Evolutionary conservation across 352 stramenopile genomes (phyloP).

Genomic region (Phytophthora nicotianae): DNA sequence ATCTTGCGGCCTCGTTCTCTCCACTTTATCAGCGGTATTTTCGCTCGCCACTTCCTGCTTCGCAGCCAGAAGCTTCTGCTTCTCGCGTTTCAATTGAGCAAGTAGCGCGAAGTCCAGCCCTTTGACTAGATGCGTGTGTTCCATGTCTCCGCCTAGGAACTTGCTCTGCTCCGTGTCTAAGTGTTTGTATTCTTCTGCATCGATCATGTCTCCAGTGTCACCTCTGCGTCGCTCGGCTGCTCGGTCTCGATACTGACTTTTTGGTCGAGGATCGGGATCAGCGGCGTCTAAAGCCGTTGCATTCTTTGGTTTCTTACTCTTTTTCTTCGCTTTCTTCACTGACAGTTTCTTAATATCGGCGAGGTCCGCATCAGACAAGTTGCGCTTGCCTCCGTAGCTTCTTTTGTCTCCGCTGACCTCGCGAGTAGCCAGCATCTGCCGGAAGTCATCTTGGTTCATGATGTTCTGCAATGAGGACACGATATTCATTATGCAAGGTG

Average conservation of each 20-base stretch:
- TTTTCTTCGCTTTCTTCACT: constrained; percentile 68
- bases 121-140: constrained; percentile 91
- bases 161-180: constrained; percentile 82
- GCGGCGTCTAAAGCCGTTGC: constrained; percentile 7
- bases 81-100: constrained; percentile 84
- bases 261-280: not conserved
- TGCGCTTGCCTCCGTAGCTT: constrained; percentile 58
- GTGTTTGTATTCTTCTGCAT: constrained; percentile 56
- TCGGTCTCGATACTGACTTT: constrained; percentile 60
- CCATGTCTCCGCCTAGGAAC: constrained; percentile 80
- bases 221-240: constrained; percentile 66
- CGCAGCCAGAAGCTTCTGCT: constrained; percentile 52
- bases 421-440: constrained; percentile 52
- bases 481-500: constrained; percentile 6
- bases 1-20: constrained; percentile 11
- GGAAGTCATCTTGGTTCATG: constrained; percentile 87
- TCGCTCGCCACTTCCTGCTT: constrained; percentile 28
- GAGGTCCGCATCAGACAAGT: constrained; percentile 58
- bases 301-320: constrained; percentile 48
- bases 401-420: constrained; percentile 15
- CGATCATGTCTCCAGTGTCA: constrained; percentile 42
- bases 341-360: constrained; percentile 55
- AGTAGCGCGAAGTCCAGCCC: constrained; percentile 89
- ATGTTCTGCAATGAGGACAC: not conserved
- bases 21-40: not conserved